Percentiles rank a stretch among this genome's conserved stretches.
phyloP scores from a whole-genome alignment of 495 filamentous ascomycete genomes.

The Penicillium macrosclerotiorum region DNA sequence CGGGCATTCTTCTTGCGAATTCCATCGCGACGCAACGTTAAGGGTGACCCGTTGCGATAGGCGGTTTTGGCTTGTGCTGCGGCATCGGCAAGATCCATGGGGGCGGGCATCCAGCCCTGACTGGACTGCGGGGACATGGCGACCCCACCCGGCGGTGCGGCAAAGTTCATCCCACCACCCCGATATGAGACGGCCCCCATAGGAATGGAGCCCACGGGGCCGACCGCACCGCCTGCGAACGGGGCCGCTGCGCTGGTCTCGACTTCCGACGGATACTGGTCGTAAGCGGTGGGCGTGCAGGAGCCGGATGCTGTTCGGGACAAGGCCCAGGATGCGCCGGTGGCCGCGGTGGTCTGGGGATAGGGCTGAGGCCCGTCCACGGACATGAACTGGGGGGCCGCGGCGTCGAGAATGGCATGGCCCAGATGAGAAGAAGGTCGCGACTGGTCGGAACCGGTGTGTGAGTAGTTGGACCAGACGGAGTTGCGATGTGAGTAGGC shows the following conservation, averaged over 20 bases:
- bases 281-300: slow-evolving; percentile 63
- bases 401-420: slow-evolving; percentile 36
- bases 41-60: slow-evolving; percentile 76
- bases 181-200: slow-evolving; percentile 47
- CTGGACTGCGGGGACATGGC: slow-evolving; percentile 61
- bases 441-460: slow-evolving; percentile 42
- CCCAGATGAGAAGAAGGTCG: slow-evolving; percentile 38
- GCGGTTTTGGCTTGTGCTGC: slow-evolving; percentile 68
- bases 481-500: slow-evolving; percentile 74
- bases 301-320: slow-evolving; percentile 48
- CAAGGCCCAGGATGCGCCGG: slow-evolving; percentile 45
- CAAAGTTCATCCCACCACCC: slow-evolving; percentile 33
- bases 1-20: slow-evolving; percentile 99
- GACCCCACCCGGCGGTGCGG: slow-evolving; percentile 40
- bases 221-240: slow-evolving; percentile 52
- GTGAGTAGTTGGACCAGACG: slow-evolving; percentile 72
- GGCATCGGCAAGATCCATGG: slow-evolving; percentile 55
- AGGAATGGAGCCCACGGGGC: slow-evolving; percentile 45
- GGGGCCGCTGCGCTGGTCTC: slow-evolving; percentile 53
- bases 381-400: slow-evolving; percentile 55
- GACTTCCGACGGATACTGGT: slow-evolving; percentile 62
- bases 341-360: slow-evolving; percentile 39
- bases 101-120: slow-evolving; percentile 61
- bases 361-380: slow-evolving; percentile 52
- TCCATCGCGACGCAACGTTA: slow-evolving; percentile 74